These are phyloP conservation scores for Sclerotinia sclerotiorum DNA, from an alignment of 2,329 filamentous ascomycete genomes.

Conservation along the genomic window DNA sequence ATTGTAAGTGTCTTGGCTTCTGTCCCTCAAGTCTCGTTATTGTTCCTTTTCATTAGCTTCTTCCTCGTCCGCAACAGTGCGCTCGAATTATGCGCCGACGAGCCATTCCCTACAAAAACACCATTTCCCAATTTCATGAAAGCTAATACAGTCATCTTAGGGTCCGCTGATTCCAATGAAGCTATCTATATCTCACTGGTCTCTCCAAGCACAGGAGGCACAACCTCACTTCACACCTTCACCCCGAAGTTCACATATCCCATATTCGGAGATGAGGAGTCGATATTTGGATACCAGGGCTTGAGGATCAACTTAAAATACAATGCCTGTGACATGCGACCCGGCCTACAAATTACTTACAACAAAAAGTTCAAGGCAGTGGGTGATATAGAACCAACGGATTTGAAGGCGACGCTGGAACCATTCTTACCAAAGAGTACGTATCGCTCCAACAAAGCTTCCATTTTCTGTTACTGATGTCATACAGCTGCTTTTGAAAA, in stretches of 20 bases:
- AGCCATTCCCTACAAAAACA: background rate
- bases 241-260: conserved; percentile 85
- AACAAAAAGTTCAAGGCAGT: conserved; percentile 68
- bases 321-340: conserved; percentile 71
- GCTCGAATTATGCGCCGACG: conserved; percentile 9
- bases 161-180: conserved; percentile 45
- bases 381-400: conserved; percentile 66
- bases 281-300: conserved; percentile 85
- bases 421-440: conserved; percentile 67
- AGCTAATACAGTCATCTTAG: conserved; percentile 27
- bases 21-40: background rate
- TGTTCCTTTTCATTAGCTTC: background rate
- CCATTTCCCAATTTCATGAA: background rate
- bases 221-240: conserved; percentile 66
- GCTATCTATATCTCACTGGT: conserved; percentile 62
- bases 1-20: conserved; percentile 31
- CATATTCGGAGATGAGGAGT: conserved; percentile 90
- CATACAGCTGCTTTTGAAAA: conserved; percentile 65
- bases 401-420: conserved; percentile 58
- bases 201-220: conserved; percentile 48
- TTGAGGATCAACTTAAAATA: conserved; percentile 72
- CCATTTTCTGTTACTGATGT: background rate
- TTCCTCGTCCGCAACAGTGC: no score
- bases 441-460: conserved; percentile 33
- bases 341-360: conserved; percentile 70